These are phyloP conservation scores for Erythrobasidium hasegawianum DNA, from an alignment of 1,284 basidiomycete species.

Conservation along the genomic window DNA sequence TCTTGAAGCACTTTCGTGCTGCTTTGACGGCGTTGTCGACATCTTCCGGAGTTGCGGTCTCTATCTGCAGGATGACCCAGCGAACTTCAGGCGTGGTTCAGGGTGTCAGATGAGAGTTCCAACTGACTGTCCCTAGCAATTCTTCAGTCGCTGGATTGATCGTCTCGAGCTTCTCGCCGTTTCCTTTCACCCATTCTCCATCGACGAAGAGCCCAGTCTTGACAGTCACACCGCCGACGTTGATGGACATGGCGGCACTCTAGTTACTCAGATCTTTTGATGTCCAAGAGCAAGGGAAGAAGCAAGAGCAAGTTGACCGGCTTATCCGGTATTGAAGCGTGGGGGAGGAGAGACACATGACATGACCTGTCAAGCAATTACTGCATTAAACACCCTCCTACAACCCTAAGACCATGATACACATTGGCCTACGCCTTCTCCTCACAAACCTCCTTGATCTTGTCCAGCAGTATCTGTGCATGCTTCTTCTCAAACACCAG, in stretches of 20 bases:
- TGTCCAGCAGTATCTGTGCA: constrained; percentile 50
- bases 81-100: background rate
- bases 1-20: constrained; percentile 36
- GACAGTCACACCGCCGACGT: constrained; percentile 8
- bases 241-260: background rate
- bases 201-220: constrained; percentile 36
- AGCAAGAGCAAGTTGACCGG: too few species aligned
- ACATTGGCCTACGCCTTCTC: background rate
- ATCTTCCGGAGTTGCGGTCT: constrained; percentile 35
- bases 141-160: constrained; percentile 36
- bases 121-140: constrained; percentile 12
- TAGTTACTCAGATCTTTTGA: too few species aligned
- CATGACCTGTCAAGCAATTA: too few species aligned
- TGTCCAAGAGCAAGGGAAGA: too few species aligned
- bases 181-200: constrained; percentile 30
- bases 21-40: constrained; percentile 39
- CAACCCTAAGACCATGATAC: too few species aligned
- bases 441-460: constrained; percentile 46
- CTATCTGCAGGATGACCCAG: background rate
- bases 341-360: too few species aligned
- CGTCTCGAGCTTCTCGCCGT: constrained; percentile 23
- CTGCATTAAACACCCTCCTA: too few species aligned
- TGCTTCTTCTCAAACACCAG: constrained; percentile 53
- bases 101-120: background rate
- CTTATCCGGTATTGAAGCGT: too few species aligned